Evolutionary conservation across 2,329 filamentous ascomycete species (phyloP).

Genomic region (Cercospora canescens): DNA sequence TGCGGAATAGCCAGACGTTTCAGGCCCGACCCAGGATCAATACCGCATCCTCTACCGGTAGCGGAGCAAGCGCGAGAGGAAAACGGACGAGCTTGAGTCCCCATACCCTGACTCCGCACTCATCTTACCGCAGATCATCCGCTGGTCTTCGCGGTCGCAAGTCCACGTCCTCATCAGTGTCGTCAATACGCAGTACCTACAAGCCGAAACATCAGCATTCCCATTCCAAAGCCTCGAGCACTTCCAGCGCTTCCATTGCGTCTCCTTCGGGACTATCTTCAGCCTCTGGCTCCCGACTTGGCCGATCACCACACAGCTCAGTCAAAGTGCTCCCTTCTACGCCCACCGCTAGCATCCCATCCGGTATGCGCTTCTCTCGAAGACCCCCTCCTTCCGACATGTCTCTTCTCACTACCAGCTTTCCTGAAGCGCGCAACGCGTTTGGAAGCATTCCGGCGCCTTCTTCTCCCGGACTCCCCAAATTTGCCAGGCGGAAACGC

Average conservation of each 20-base stretch:
- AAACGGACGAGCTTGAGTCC: conserved; percentile 63
- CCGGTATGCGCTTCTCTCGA: conserved; percentile 70
- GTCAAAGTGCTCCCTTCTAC: conserved; percentile 95
- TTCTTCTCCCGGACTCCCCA: conserved; percentile 59
- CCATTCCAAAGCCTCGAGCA: conserved; percentile 92
- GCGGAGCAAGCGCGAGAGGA: conserved; percentile 32
- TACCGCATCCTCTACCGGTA: conserved; percentile 41
- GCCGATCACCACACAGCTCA: conserved; percentile 80
- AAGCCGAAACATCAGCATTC: conserved; percentile 75
- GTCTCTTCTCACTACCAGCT: conserved; percentile 29
- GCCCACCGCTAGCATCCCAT: conserved; percentile 70
- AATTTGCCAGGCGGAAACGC: conserved; percentile 80
- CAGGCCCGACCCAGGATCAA: conserved; percentile 45
- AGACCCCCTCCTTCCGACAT: conserved; percentile 35
- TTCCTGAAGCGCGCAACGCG: conserved; percentile 27
- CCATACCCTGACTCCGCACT: conserved; percentile 82
- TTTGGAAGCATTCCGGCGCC: conserved; percentile 43
- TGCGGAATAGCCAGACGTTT: conserved; percentile 40
- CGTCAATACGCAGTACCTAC: conserved; percentile 87
- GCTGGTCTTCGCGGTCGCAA: conserved; percentile 85
- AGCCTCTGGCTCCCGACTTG: conserved; percentile 61
- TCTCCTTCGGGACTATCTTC: conserved; percentile 44
- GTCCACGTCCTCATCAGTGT: conserved; percentile 93
- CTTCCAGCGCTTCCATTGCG: conserved; percentile 71
- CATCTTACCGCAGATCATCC: conserved; percentile 79